Conservation (phyloP, 345 rosid species). For the Populus euphratica region DNA sequence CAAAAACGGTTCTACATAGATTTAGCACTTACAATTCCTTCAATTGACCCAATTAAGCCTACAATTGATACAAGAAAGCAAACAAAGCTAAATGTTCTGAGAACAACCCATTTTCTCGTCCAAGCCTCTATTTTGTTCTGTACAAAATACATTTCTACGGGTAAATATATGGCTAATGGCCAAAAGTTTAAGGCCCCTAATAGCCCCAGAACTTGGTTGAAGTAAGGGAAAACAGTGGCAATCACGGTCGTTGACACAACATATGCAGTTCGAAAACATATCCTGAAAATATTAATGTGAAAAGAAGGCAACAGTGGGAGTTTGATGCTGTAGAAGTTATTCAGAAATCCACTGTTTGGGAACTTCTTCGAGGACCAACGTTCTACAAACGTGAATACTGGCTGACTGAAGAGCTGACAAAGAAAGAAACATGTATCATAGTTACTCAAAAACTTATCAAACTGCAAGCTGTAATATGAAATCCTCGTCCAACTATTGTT, state of each 20-base stretch:
- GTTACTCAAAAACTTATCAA: background rate
- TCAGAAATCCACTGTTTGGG: background rate
- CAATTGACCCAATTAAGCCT: background rate
- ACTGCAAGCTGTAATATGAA: no score
- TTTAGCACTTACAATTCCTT: background rate
- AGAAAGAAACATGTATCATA: background rate
- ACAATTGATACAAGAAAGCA: background rate
- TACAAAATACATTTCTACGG: background rate
- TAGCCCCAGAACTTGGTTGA: conserved; percentile 1
- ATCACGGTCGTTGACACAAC: background rate
- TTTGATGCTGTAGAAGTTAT: background rate
- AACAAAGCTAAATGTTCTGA: background rate
- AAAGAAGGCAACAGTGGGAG: background rate
- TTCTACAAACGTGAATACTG: background rate
- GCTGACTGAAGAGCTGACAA: conserved; percentile 1
- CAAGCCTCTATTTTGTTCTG: background rate
- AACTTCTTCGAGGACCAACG: background rate
- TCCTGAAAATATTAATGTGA: background rate
- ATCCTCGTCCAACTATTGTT: no score
- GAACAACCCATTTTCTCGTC: background rate
- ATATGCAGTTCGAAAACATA: background rate
- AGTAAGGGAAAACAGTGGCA: background rate
- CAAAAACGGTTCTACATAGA: no score
- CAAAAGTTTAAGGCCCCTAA: background rate
- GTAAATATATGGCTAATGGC: background rate